Evolutionary conservation across 2,329 filamentous ascomycete species (phyloP).

Genomic region (Gnomoniopsis sp.): DNA sequence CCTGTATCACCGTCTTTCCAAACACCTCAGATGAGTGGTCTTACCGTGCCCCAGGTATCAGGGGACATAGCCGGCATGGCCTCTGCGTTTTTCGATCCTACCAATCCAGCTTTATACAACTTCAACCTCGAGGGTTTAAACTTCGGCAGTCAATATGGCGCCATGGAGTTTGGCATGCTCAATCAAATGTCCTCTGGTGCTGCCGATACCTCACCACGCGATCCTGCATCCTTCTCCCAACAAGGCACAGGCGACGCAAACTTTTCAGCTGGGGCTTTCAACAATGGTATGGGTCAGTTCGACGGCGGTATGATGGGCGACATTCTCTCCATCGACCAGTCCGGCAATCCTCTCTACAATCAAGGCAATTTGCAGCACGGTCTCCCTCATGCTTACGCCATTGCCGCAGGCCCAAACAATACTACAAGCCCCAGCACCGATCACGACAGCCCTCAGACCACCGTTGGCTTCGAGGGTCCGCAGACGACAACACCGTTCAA

Average conservation of each 20-base stretch:
- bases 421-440: slow-evolving; percentile 64
- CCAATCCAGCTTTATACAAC: slow-evolving; percentile 89
- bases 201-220: slow-evolving; percentile 72
- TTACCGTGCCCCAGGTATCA: slow-evolving; percentile 48
- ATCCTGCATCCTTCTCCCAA: slow-evolving; percentile 44
- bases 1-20: slow-evolving; percentile 74
- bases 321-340: slow-evolving; percentile 50
- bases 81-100: slow-evolving; percentile 74
- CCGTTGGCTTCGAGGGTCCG: slow-evolving; percentile 53
- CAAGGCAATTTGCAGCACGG: slow-evolving; percentile 60
- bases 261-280: slow-evolving; percentile 46
- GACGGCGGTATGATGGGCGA: slow-evolving; percentile 49
- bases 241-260: slow-evolving; percentile 33
- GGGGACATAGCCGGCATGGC: slow-evolving; percentile 50
- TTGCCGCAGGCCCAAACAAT: slow-evolving; percentile 60
- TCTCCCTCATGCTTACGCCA: slow-evolving; percentile 62
- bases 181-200: slow-evolving; percentile 93
- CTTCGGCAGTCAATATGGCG: slow-evolving; percentile 94
- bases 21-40: slow-evolving; percentile 40
- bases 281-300: slow-evolving; percentile 48
- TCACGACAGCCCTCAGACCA: slow-evolving; percentile 56
- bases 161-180: slow-evolving; percentile 92
- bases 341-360: slow-evolving; percentile 44
- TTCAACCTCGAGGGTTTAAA: slow-evolving; percentile 92
- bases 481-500: slow-evolving; percentile 38